Conservation (phyloP, 768 basidiomycete species). For the Lyophyllum shimeji region DNA sequence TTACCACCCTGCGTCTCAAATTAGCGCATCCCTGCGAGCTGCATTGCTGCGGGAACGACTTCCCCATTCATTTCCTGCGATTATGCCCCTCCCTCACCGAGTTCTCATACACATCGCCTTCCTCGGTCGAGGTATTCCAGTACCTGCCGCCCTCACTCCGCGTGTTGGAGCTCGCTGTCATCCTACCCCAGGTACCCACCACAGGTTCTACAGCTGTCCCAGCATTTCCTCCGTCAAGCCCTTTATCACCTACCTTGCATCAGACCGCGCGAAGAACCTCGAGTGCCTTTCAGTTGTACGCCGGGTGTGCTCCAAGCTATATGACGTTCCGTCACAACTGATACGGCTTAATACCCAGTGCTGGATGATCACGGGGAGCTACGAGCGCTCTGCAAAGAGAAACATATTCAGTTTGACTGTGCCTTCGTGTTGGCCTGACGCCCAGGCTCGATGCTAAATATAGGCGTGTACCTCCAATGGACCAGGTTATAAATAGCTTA, state of each 20-base stretch:
- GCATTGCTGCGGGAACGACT: neutral
- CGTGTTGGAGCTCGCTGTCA: constrained; percentile 3
- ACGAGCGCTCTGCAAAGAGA: neutral
- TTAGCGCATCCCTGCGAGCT: neutral
- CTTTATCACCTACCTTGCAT: neutral
- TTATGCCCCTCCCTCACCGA: constrained; percentile 3
- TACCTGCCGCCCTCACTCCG: neutral
- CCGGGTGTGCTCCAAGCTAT: neutral
- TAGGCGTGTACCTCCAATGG: too few species aligned
- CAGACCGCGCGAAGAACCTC: neutral
- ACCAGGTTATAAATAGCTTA: too few species aligned
- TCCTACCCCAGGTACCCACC: neutral
- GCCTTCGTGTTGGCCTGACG: neutral
- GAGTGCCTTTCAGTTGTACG: constrained; percentile 2
- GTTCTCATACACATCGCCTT: constrained; percentile 7
- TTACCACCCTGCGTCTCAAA: neutral
- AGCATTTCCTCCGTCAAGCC: neutral
- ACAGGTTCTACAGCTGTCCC: neutral
- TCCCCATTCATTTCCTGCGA: neutral
- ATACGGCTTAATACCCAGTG: neutral
- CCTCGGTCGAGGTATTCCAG: constrained; percentile 1
- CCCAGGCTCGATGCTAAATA: neutral
- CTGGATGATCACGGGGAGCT: neutral
- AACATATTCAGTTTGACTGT: neutral
- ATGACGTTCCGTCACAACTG: neutral